Conservation (phyloP, 148 eudicot species). For the Silene conica region DNA sequence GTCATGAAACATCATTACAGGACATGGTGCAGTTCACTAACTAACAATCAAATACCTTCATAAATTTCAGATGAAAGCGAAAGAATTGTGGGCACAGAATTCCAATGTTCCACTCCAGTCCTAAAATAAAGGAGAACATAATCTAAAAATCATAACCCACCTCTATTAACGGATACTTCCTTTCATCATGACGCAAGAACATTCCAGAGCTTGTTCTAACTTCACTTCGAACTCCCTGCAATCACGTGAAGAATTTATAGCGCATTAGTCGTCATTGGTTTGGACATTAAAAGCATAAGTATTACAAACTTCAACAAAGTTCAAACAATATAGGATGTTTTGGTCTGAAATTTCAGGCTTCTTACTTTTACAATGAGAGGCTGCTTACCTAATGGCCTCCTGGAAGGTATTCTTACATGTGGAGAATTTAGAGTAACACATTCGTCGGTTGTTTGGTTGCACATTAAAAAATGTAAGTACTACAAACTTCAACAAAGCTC, state of each 20-base stretch:
- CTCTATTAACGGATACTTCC: constrained; percentile 75
- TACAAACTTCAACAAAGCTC: too few relatives aligned
- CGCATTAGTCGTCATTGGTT: background rate
- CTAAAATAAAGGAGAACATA: background rate
- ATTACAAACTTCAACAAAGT: background rate
- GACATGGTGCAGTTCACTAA: background rate
- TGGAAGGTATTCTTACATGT: background rate
- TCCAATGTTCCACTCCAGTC: background rate
- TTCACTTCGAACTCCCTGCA: constrained; percentile 76
- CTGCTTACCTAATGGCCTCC: background rate
- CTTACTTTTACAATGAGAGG: background rate
- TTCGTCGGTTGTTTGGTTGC: too few relatives aligned
- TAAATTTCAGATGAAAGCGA: background rate
- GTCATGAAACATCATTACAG: background rate
- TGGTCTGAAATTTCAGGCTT: background rate
- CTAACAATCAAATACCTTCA: background rate
- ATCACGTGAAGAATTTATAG: constrained; percentile 1
- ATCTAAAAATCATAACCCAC: constrained; percentile 25
- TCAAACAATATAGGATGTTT: background rate
- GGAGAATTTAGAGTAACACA: too few relatives aligned
- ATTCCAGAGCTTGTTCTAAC: constrained; percentile 97
- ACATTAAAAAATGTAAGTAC: too few relatives aligned
- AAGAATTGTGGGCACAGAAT: background rate
- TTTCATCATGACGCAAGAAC: constrained; percentile 67
- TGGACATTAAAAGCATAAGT: constrained; percentile 1